Conservation (phyloP, 768 basidiomycete genomes). For the Clitopilus hobsonii region DNA sequence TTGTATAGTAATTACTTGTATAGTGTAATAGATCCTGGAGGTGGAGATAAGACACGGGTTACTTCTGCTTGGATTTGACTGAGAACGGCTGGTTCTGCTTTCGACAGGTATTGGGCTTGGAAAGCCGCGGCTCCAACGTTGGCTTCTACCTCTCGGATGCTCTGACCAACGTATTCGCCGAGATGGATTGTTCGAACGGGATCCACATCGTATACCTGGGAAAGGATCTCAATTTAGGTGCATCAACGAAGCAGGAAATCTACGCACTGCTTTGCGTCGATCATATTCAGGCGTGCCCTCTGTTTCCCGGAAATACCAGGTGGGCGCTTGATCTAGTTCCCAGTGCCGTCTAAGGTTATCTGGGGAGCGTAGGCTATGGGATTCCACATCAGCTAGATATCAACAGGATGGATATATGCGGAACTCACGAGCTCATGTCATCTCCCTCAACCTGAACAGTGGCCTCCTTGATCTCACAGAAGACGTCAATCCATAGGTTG, state of each 20-base stretch:
- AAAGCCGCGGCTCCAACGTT: constrained; percentile 55
- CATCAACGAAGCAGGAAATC: constrained; percentile 4
- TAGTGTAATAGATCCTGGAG: too few species aligned
- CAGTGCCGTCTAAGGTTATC: constrained; percentile 56
- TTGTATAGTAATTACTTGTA: neutral
- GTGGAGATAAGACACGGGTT: constrained; percentile 6
- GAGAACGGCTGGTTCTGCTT: constrained; percentile 71
- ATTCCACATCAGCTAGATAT: too few species aligned
- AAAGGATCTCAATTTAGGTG: constrained; percentile 3
- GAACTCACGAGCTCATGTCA: neutral
- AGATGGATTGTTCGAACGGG: constrained; percentile 66
- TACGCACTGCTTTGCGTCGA: constrained; percentile 66
- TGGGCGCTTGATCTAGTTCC: constrained; percentile 61
- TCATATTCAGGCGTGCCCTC: constrained; percentile 71
- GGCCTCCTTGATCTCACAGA: constrained; percentile 81
- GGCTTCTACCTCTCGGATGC: constrained; percentile 61
- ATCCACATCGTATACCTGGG: constrained; percentile 65
- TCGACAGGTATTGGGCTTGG: constrained; percentile 53
- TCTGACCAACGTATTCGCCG: constrained; percentile 50
- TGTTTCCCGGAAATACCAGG: constrained; percentile 54
- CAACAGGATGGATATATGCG: neutral
- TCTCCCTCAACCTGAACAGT: constrained; percentile 25
- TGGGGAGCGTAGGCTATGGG: constrained; percentile 21
- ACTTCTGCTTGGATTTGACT: constrained; percentile 62
- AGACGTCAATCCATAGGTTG: constrained; percentile 85